These are phyloP conservation scores for Arthrobotrys entomopaga DNA, from an alignment of 2,329 filamentous ascomycete genomes.

Conservation along the genomic window DNA sequence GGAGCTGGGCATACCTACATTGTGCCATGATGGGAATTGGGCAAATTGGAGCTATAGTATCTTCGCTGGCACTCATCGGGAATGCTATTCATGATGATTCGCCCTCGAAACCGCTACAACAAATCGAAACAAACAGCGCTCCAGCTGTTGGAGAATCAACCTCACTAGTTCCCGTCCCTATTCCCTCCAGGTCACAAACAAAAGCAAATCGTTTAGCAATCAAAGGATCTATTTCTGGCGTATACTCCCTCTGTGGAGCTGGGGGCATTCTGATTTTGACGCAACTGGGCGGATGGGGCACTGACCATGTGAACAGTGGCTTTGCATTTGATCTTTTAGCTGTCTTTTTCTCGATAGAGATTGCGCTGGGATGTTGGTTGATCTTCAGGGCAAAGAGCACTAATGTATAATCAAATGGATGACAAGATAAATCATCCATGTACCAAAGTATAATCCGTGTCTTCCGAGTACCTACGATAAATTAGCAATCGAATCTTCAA, in stretches of 20 bases:
- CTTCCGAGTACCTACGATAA: not conserved
- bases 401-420: conserved; percentile 35
- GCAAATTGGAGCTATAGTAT: conserved; percentile 96
- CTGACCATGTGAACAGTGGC: conserved; percentile 49
- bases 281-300: conserved; percentile 79
- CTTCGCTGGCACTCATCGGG: conserved; percentile 87
- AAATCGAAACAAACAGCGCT: conserved; percentile 56
- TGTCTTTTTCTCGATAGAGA: conserved; percentile 52
- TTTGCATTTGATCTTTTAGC: conserved; percentile 52
- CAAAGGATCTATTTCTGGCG: conserved; percentile 92
- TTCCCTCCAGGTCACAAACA: conserved; percentile 57
- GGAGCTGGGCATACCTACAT: conserved; percentile 76
- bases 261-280: conserved; percentile 89
- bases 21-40: conserved; percentile 81
- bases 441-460: conserved; percentile 1
- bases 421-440: not conserved
- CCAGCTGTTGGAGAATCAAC: conserved; percentile 35
- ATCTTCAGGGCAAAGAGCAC: conserved; percentile 40
- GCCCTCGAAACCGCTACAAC: conserved; percentile 18
- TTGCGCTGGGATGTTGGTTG: conserved; percentile 52
- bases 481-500: not conserved
- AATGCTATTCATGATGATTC: conserved; percentile 71
- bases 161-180: conserved; percentile 54
- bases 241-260: conserved; percentile 91
- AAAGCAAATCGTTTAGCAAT: conserved; percentile 67